phyloP scores from a whole-genome alignment of 805 yeast species.

The Yarrowia porcina region DNA sequence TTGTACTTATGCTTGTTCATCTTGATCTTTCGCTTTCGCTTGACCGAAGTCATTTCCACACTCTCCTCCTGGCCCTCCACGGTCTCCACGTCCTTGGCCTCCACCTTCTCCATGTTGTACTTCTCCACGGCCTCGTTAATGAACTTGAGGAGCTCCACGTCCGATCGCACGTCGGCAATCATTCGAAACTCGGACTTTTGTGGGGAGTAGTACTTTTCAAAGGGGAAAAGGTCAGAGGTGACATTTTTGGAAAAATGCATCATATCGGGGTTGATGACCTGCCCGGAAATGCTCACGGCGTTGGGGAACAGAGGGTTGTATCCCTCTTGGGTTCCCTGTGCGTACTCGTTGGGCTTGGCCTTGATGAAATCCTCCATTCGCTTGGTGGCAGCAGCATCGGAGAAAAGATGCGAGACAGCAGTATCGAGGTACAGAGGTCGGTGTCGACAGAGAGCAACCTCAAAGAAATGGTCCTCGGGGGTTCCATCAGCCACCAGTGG shows the following conservation, averaged over 20 bases:
- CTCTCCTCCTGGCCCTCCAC: too few relatives aligned
- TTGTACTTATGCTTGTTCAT: constrained; percentile 97
- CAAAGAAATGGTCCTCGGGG: constrained; percentile 13
- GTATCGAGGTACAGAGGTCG: constrained; percentile 24
- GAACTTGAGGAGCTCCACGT: constrained; percentile 17
- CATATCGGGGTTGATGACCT: constrained; percentile 25
- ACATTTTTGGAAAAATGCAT: constrained; percentile 22
- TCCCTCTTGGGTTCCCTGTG: constrained; percentile 13
- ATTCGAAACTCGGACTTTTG: constrained; percentile 11
- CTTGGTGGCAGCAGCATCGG: constrained; percentile 24
- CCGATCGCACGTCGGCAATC: not conserved
- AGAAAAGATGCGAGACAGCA: constrained; percentile 15
- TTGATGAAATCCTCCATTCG: constrained; percentile 17
- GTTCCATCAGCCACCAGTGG: constrained; percentile 17
- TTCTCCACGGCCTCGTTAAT: constrained; percentile 13
- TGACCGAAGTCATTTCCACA: constrained; percentile 39
- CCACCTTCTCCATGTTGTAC: constrained; percentile 9
- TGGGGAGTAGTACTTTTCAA: constrained; percentile 17
- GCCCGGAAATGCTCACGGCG: constrained; percentile 22
- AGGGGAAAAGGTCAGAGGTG: constrained; percentile 14
- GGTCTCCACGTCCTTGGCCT: constrained; percentile 8
- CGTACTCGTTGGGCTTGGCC: constrained; percentile 18
- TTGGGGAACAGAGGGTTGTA: constrained; percentile 23
- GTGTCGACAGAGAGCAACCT: constrained; percentile 22
- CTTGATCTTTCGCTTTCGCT: constrained; percentile 70